These are phyloP conservation scores for Aspergillus sparsus DNA, from an alignment of 495 filamentous ascomycete species.

Conservation along the genomic window DNA sequence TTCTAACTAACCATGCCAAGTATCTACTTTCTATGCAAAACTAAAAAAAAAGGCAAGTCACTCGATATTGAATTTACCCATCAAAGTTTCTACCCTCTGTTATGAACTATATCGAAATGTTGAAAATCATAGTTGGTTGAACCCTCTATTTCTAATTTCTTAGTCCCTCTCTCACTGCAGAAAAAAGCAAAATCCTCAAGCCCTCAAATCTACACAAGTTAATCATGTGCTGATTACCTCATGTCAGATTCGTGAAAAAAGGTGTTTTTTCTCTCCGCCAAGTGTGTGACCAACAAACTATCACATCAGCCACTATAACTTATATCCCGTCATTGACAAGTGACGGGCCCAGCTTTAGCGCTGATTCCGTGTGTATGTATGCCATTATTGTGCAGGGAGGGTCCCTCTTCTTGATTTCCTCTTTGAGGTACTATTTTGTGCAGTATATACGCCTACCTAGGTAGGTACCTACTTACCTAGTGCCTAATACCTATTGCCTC, in stretches of 20 bases:
- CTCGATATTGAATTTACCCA: not conserved
- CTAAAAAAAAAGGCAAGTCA: not conserved
- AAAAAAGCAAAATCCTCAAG: not conserved
- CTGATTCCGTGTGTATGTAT: not conserved
- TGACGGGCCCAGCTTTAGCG: not conserved
- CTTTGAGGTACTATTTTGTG: too few relatives aligned
- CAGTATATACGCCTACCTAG: too few relatives aligned
- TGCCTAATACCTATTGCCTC: too few relatives aligned
- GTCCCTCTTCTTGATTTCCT: not conserved
- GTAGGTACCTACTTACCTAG: too few relatives aligned
- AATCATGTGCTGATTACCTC: conserved; percentile 7
- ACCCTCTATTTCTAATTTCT: not conserved
- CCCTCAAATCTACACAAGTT: not conserved
- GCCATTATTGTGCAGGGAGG: not conserved
- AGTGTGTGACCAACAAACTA: too few relatives aligned
- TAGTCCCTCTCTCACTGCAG: not conserved
- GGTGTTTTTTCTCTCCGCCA: not conserved
- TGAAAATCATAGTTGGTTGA: too few relatives aligned
- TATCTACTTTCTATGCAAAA: not conserved
- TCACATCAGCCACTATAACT: too few relatives aligned
- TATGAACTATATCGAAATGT: too few relatives aligned
- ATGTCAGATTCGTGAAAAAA: conserved; percentile 7
- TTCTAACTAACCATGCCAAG: too few relatives aligned
- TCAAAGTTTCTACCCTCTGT: not conserved
- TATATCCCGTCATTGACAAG: too few relatives aligned